phyloP scores from a whole-genome alignment of 176 grass and related monocot species.

The Triticum aestivum region IWGSC_CS_RefSeq_v2.1 NC_057797.1:390148694-390149193 shows the following conservation, averaged over 20 bases:
- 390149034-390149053: background rate
- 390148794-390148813: no score
- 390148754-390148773: background rate
- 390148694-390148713: constrained; percentile 37
- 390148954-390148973: constrained; percentile 25
- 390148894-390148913: constrained; percentile 4
- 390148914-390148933: constrained; percentile 14
- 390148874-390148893: constrained; percentile 29
- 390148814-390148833: constrained; percentile 18
- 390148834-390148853: constrained; percentile 13
- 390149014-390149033: constrained; percentile 31
- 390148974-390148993: constrained; percentile 17
- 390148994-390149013: constrained; percentile 18
- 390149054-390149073: constrained; percentile 6
- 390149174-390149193: background rate
- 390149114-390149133: constrained; percentile 13
- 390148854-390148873: constrained; percentile 34
- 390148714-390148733: constrained; percentile 14
- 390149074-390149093: background rate
- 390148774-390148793: no score
- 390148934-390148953: constrained; percentile 15
- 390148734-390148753: constrained; percentile 28
- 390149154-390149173: constrained; percentile 11
- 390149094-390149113: constrained; percentile 12
- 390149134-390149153: constrained; percentile 23